phyloP scores from a whole-genome alignment of 805 yeast genomes.

The Yarrowia sp. region DNA sequence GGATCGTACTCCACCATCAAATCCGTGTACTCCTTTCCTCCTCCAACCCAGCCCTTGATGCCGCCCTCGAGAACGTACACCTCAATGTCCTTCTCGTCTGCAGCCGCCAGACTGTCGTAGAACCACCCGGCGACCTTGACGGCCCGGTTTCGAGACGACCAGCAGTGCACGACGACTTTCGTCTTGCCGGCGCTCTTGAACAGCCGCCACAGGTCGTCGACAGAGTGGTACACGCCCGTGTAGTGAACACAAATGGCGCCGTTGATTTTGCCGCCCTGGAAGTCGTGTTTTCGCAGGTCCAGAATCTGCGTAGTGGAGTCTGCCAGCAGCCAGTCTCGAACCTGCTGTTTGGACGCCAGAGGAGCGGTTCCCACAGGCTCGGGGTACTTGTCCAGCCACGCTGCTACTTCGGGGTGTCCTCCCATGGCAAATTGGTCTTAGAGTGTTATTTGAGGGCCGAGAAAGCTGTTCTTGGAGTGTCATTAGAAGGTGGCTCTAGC shows the following conservation, averaged over 20 bases:
- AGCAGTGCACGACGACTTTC: conserved; percentile 43
- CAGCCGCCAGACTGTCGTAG: conserved; percentile 41
- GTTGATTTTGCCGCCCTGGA: conserved; percentile 44
- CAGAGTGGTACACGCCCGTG: conserved; percentile 40
- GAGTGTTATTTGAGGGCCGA: no score
- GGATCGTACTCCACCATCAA: conserved; percentile 44
- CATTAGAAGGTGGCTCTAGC: no score
- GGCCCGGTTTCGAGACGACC: conserved; percentile 44
- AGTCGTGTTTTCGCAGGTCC: conserved; percentile 45
- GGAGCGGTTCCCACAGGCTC: conserved; percentile 33
- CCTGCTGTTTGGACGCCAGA: conserved; percentile 41
- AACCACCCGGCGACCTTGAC: conserved; percentile 44
- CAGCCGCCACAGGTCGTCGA: conserved; percentile 42
- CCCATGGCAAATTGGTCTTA: conserved; percentile 2
- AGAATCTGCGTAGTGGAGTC: conserved; percentile 41
- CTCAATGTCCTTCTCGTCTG: conserved; percentile 39
- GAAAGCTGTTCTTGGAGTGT: neutral
- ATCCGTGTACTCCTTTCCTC: conserved; percentile 43
- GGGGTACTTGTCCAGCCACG: conserved; percentile 36
- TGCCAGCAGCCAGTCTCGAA: conserved; percentile 40
- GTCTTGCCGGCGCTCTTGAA: conserved; percentile 43
- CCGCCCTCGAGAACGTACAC: conserved; percentile 44
- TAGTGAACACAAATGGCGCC: conserved; percentile 42
- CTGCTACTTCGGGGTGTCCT: conserved; percentile 33
- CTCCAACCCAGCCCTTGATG: conserved; percentile 44